Evolutionary conservation across 805 yeast species (phyloP), one percentile per base, ranked within the genome.

Genomic region (Spencermartinsiella europaea): DNA sequence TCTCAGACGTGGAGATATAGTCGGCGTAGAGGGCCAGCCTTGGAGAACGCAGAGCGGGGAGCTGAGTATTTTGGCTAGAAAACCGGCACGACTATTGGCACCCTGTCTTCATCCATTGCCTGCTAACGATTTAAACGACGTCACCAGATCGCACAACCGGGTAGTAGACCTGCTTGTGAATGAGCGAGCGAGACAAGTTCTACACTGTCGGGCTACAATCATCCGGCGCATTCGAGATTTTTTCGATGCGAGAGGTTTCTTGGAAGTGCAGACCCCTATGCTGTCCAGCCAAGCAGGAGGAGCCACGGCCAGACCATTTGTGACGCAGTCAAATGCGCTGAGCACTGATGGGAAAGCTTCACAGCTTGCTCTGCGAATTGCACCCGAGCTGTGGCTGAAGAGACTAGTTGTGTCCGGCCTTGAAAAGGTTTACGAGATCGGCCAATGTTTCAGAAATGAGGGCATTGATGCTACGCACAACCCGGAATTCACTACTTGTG

Each of bases 341-440:
- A 25, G 35, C 20, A 20, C 28, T 1, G 53, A 49, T 2, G 46
- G 38, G 27, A 7, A 25, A n/a, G 39, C 27, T 8, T 47, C 58
- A 1, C 67, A 68, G 10, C 64, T 88, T 5, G 81, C 77, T 45
- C 64, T 93, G 38, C 69, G 99, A 37, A 91, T 93, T 1, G 97
- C 99, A 0, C 99, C 99, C 0, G 99, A 91, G 59, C 67, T 93
- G 34, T 93, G 96, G 96, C 73, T 93, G 46, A 93, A 93, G 60
- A 76, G 85, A 53, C 66, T 93, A 42, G 76, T 89, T 2, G 80
- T 91, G 28, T 75, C 86, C 5, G 99, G 99, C 1, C 79, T 90
- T 58, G 95, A 90, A 55, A 79, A 77, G 54, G 82, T 93, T 2
- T 93, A 78, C 64, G 98, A 93, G 59, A 77, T 93, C 44, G 97